Evolutionary conservation across 768 basidiomycete genomes (phyloP).

Genomic region (Collybia sordida): DNA sequence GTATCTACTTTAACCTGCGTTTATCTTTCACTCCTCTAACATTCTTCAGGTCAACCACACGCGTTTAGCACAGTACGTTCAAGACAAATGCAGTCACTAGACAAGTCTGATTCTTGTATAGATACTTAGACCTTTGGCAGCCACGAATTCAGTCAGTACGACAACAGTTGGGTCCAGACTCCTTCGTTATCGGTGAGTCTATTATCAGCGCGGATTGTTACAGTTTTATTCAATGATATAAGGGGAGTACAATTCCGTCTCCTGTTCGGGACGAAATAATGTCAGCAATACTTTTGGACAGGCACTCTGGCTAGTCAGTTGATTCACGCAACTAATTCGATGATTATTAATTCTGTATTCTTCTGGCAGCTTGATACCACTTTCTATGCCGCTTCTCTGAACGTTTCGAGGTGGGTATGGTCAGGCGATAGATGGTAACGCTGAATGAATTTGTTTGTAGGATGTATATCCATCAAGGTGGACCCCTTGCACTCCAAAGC

Average conservation of each 20-base stretch:
- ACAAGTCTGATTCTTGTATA: constrained; percentile 13
- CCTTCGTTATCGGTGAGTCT: constrained; percentile 45
- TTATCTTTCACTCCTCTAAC: not conserved
- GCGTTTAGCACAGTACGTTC: constrained; percentile 41
- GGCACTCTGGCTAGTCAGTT: constrained; percentile 46
- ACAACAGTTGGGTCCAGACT: constrained; percentile 43
- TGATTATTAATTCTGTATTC: not conserved
- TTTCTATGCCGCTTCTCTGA: constrained; percentile 47
- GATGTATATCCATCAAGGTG: constrained; percentile 55
- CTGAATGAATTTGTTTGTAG: constrained; percentile 18
- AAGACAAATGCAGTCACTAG: not conserved
- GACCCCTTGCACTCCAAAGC: constrained; percentile 50
- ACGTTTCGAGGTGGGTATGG: constrained; percentile 40
- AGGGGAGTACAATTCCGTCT: constrained; percentile 60
- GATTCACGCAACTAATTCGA: not conserved
- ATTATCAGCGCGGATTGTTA: not conserved
- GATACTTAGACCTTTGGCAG: constrained; percentile 57
- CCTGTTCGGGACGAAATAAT: constrained; percentile 47
- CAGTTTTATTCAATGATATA: not conserved
- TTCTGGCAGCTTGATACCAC: constrained; percentile 39
- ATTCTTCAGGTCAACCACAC: constrained; percentile 50
- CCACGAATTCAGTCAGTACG: constrained; percentile 49
- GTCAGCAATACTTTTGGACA: constrained; percentile 58
- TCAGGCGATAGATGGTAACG: not conserved
- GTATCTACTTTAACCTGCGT: constrained; percentile 26